Conservation (phyloP, 768 basidiomycete genomes). For the Rhizopogon vulgaris region DNA sequence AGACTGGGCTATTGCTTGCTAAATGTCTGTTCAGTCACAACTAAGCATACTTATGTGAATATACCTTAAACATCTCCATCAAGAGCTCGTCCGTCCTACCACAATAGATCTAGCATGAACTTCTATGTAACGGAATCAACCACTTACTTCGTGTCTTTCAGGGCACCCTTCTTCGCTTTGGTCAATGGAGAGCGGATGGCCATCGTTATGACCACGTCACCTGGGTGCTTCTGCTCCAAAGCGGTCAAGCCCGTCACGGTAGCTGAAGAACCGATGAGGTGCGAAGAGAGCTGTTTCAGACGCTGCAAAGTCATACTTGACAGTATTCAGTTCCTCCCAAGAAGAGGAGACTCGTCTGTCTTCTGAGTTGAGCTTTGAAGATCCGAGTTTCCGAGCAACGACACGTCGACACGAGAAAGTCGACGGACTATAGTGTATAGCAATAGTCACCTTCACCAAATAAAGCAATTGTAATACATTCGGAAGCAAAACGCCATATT, state of each 20-base stretch:
- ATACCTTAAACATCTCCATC: constrained; percentile 74
- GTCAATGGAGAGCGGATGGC: constrained; percentile 73
- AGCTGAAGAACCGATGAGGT: constrained; percentile 36
- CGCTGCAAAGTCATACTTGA: constrained; percentile 43
- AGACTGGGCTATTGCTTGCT: constrained; percentile 58
- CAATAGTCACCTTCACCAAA: too few species aligned
- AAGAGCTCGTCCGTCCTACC: constrained; percentile 72
- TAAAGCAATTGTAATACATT: too few species aligned
- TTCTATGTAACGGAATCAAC: neutral
- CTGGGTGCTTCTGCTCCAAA: constrained; percentile 52
- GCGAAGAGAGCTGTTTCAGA: constrained; percentile 59
- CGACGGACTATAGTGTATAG: too few species aligned
- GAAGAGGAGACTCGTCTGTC: too few species aligned
- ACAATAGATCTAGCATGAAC: constrained; percentile 9
- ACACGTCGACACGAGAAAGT: too few species aligned
- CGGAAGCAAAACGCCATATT: too few species aligned
- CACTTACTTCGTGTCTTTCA: constrained; percentile 61
- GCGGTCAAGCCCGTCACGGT: constrained; percentile 37
- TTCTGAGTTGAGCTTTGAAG: too few species aligned
- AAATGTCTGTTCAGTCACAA: constrained; percentile 1
- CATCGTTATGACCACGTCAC: constrained; percentile 81
- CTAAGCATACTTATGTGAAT: neutral
- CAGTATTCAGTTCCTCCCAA: neutral
- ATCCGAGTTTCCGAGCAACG: too few species aligned
- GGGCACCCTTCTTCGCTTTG: constrained; percentile 70